Evolutionary conservation across 306 rosid species (phyloP), one percentile per base, ranked within the genome.

Genomic region (Vigna mungo): DNA sequence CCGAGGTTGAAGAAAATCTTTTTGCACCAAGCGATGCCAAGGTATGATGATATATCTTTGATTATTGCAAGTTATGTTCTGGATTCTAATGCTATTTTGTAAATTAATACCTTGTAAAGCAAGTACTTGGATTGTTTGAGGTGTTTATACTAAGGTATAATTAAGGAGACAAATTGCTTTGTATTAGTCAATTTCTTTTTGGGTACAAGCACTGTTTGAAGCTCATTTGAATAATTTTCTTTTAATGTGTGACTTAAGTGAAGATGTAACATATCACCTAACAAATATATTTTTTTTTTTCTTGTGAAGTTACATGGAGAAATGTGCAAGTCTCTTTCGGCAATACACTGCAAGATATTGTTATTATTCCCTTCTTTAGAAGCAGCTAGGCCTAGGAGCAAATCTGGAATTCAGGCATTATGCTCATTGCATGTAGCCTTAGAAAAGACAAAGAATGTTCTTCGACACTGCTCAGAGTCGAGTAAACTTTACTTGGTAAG

Each of bases 401-500:
- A 89, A 83, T 86, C 97, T 32, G 97, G 97, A 36, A 90, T 92
- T 76, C 93, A 85, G 89, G 96, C 96, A 58, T 87, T 92, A 68
- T 90, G 97, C 81, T 87, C 97, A 17, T 79, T 92, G 77, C 97
- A 92, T 74, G 92, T 92, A 56, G 97, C 92, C 20, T 86, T 89
- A 58, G 96, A 90, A 84, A 92, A 92, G 86, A 52, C 90, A 13
- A 90, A 90, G 83, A 89, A 83, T 80, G 86, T 90, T 83, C 97
- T 92, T 82, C 89, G 58, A 48, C 97, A 90, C 80, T 92, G 97
- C 85, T 87, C 97, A 30, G 92, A 90, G 60, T 84, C 87, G 59
- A 92, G 97, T 87, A 90, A 89, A 89, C 92, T 92, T 66, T 92
- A 92, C 86, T 77, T 92, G 96, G 97, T 92, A 87, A 21, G 83